These are phyloP conservation scores for Torulaspora gathmanii DNA, from an alignment of 805 yeast species.

Conservation along the genomic window DNA sequence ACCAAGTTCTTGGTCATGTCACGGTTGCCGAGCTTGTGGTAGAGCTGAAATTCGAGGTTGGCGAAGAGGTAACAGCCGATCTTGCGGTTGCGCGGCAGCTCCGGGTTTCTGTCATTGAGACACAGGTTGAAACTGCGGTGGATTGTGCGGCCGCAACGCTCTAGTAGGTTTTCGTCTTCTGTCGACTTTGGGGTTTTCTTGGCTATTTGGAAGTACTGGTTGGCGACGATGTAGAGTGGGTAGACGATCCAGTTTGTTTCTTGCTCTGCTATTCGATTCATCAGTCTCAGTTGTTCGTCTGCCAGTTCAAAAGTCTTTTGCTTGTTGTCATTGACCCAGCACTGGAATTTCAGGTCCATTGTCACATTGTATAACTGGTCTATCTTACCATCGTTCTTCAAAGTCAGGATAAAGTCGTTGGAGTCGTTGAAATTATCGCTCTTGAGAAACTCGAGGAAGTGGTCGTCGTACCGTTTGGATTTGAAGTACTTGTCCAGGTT, in stretches of 20 bases:
- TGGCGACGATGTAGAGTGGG: conserved; percentile 22
- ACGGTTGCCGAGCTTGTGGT: conserved; percentile 58
- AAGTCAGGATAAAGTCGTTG: conserved; percentile 5
- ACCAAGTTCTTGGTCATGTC: conserved; percentile 73
- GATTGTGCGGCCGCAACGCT: conserved; percentile 56
- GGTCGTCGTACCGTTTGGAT: conserved; percentile 12
- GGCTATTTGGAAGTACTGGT: conserved; percentile 17
- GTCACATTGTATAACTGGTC: conserved; percentile 18
- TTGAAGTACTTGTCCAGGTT: conserved; percentile 15
- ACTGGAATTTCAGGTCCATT: conserved; percentile 10
- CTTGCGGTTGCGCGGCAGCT: conserved; percentile 46
- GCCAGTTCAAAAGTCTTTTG: conserved; percentile 6
- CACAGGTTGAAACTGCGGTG: conserved; percentile 74
- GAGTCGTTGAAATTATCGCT: conserved; percentile 7
- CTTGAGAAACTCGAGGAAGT: conserved; percentile 16
- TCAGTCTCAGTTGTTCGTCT: conserved; percentile 41
- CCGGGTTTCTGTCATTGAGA: conserved; percentile 69
- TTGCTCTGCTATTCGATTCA: conserved; percentile 51
- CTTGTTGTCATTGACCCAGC: conserved; percentile 4
- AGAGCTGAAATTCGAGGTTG: conserved; percentile 62
- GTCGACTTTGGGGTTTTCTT: neutral
- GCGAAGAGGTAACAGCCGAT: conserved; percentile 66
- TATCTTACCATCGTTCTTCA: conserved; percentile 11
- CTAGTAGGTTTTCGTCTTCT: conserved; percentile 30
- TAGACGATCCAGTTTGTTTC: conserved; percentile 48